Evolutionary conservation across 2,329 filamentous ascomycete species (phyloP), one percentile per base, ranked within the genome.

Genomic region (Talaromyces sp.): DNA sequence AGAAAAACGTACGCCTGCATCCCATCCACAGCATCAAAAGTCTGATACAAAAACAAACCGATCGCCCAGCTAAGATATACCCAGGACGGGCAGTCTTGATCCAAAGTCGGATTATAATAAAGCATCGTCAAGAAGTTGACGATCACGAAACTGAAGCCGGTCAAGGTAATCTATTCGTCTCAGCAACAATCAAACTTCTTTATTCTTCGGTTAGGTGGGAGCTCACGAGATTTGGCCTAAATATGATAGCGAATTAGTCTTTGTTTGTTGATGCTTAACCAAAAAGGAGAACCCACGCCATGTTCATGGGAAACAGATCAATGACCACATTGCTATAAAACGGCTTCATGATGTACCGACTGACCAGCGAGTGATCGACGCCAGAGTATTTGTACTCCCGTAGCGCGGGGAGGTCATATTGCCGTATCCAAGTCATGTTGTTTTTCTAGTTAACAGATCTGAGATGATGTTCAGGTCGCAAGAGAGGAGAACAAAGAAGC

Each of bases 321-420:
- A 99, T 96, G 72, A 96, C 93, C 68, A 95, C 84, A 79, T 96
- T 88, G 72, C 88, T 96, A 83, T 98, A 99, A 80, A 98, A 99
- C 7, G 95, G 95, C 83, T 99, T 98, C 71, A 99, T 82, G 67
- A 99, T 86, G 81, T 97, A 98, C 76, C 89, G 91, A 67, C 93
- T 97, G 44, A 92, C 83, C 65, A 97, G 82, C 64, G 92, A 96
- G 76, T 90, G 90, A 79, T 99, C 95, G 71, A 98, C 90, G 63
- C 86, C 86, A 44, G 90, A 91, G 83, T 99, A 99, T 79, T 96
- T 95, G 87, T 99, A 99, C 78, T 93, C 85, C 77, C 90, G 91
- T 70, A 99, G 87, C 75, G 91, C 91, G 42, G 89, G 87, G 66
- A 99, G 88, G 79, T 91, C 88, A 73, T 93, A 88, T 79, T 96